Evolutionary conservation across 164 flowering plant genomes (phyloP).

Genomic region (Cinnamomum micranthum): DNA sequence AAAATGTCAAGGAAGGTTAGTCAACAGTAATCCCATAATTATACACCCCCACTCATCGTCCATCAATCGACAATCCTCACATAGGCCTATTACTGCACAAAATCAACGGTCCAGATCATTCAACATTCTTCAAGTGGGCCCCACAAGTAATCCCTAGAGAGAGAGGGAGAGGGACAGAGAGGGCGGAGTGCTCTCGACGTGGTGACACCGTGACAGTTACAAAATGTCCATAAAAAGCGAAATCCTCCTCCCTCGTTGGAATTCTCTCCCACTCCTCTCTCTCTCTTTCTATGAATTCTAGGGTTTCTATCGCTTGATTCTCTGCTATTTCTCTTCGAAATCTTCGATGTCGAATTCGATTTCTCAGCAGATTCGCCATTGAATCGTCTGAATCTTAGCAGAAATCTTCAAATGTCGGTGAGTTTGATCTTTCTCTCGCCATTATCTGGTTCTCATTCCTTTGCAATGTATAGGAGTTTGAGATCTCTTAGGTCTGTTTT

Average conservation of each 20-base stretch:
- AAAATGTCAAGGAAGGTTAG: no score
- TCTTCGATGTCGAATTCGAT: neutral
- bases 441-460: neutral
- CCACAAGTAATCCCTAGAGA: no score
- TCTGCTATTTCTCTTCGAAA: neutral
- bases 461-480: neutral
- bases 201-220: neutral
- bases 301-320: neutral
- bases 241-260: neutral
- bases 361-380: neutral
- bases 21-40: no score
- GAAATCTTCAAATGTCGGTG: constrained; percentile 10
- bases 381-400: neutral
- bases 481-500: neutral
- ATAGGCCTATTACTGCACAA: no score
- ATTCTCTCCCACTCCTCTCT: neutral
- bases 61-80: no score
- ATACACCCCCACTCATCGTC: no score
- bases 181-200: neutral
- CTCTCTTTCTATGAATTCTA: neutral
- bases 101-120: no score
- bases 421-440: neutral
- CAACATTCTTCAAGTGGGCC: no score
- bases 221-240: neutral
- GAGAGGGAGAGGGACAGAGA: no score